A percentile compares a stretch with the other conserved stretches of the same genome.
Conservation (phyloP, 1,139 yeast genomes). For the Yamadazyma membranifaciens region DNA sequence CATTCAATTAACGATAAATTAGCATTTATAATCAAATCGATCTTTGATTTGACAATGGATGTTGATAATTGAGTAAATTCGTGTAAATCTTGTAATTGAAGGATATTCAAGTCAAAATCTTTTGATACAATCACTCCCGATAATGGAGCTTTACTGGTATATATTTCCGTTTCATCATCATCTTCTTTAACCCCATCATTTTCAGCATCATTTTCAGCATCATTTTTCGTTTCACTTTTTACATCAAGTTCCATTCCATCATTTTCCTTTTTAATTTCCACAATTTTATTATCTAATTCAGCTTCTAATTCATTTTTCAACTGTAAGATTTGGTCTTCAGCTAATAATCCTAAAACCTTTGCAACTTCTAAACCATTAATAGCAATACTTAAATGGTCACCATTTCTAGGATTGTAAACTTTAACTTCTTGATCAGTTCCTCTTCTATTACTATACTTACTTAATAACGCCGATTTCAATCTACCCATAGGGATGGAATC, state of each 20-base stretch:
- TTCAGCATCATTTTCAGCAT: slow-evolving; percentile 12
- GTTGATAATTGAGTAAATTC: slow-evolving; percentile 88
- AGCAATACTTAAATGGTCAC: slow-evolving; percentile 73
- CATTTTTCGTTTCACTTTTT: slow-evolving; percentile 19
- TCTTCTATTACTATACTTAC: slow-evolving; percentile 78
- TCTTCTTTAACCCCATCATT: slow-evolving; percentile 18
- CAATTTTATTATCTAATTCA: slow-evolving; percentile 13
- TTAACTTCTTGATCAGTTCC: slow-evolving; percentile 91
- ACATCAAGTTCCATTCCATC: slow-evolving; percentile 10
- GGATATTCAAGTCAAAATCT: slow-evolving; percentile 81
- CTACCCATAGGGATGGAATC: slow-evolving; percentile 98
- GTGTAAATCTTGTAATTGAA: slow-evolving; percentile 81
- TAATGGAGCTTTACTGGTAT: slow-evolving; percentile 45
- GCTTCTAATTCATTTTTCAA: slow-evolving; percentile 32
- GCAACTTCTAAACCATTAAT: slow-evolving; percentile 87
- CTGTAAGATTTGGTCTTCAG: slow-evolving; percentile 46
- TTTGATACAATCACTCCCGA: slow-evolving; percentile 91
- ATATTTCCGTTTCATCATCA: slow-evolving; percentile 13
- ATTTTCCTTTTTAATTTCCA: slow-evolving; percentile 19
- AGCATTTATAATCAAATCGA: slow-evolving; percentile 74
- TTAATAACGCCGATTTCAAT: slow-evolving; percentile 83
- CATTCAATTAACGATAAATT: slow-evolving; percentile 77
- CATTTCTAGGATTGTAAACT: slow-evolving; percentile 89
- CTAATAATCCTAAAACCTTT: slow-evolving; percentile 77
- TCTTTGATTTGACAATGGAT: slow-evolving; percentile 80